Percentiles rank a stretch among this genome's conserved stretches.
phyloP scores from a whole-genome alignment of 2,329 filamentous ascomycete species.

The Rhexocercosporidium sp. region DNA sequence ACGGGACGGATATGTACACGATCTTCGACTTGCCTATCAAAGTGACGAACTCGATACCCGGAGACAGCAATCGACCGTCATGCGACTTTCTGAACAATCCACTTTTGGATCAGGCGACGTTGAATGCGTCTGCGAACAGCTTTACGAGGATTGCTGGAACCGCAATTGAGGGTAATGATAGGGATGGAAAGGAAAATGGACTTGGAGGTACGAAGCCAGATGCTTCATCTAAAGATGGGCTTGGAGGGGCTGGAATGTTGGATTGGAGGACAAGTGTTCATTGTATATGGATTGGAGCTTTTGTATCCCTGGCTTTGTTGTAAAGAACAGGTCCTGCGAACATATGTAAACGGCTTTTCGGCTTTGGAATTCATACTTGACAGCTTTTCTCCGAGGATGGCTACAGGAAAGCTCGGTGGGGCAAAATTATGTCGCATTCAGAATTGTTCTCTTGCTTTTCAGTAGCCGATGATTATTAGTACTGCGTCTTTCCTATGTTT shows the following conservation, averaged over 20 bases:
- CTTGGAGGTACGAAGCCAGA: conserved; percentile 39
- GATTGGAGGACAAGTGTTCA: conserved; percentile 43
- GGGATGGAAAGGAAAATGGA: conserved; percentile 11
- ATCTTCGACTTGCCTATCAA: conserved; percentile 73
- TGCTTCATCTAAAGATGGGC: conserved; percentile 42
- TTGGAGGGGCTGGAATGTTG: conserved; percentile 40
- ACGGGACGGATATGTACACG: conserved; percentile 68
- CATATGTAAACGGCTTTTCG: not conserved
- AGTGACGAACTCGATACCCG: conserved; percentile 67
- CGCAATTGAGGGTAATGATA: conserved; percentile 36
- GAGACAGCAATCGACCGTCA: conserved; percentile 47
- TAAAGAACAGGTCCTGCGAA: conserved; percentile 23
- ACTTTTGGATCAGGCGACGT: conserved; percentile 52
- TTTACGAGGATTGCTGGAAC: conserved; percentile 39
- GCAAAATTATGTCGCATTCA: no score
- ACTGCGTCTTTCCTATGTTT: no score
- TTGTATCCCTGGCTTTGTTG: conserved; percentile 42
- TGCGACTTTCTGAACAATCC: conserved; percentile 60
- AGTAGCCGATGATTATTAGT: no score
- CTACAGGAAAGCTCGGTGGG: no score
- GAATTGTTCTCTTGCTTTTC: no score
- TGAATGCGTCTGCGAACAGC: conserved; percentile 46
- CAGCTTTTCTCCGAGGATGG: not conserved
- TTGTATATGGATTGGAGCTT: conserved; percentile 43
- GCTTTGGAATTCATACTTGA: not conserved